A percentile compares a stretch with the other conserved stretches of the same genome.
These are phyloP conservation scores for Begonia fuchsioides DNA, from an alignment of 306 rosid genomes.

Conservation along the genomic window DNA sequence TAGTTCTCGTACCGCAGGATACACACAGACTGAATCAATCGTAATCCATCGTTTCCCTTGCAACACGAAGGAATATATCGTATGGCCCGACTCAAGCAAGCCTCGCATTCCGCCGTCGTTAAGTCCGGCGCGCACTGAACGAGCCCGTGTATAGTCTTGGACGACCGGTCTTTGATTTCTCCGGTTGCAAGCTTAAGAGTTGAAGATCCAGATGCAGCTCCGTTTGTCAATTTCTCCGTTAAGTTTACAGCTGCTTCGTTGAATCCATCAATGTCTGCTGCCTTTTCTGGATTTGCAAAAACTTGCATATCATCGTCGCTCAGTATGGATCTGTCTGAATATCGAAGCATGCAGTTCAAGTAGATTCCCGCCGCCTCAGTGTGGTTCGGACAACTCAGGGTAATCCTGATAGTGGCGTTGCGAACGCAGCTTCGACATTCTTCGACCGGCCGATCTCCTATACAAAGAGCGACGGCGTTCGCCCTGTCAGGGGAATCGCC, in stretches of 20 bases:
- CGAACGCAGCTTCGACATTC: conserved; percentile 26
- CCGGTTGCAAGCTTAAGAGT: background rate
- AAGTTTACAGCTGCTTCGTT: background rate
- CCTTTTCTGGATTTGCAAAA: background rate
- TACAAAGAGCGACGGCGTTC: conserved; percentile 23
- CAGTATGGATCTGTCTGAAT: conserved; percentile 18
- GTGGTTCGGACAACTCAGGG: conserved; percentile 14
- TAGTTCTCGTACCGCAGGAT: background rate
- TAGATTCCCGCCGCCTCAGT: conserved; percentile 37
- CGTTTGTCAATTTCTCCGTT: background rate
- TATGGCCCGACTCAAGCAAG: background rate
- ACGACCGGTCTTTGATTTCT: background rate
- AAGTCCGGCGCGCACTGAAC: conserved; percentile 22
- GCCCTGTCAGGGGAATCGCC: conserved; percentile 1
- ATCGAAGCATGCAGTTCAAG: conserved; percentile 28
- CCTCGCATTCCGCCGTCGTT: background rate
- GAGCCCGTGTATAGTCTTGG: conserved; percentile 2
- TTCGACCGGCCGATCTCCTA: conserved; percentile 23
- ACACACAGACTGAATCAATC: background rate
- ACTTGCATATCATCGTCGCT: background rate
- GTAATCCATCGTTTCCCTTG: conserved; percentile 1
- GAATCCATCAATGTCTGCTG: background rate
- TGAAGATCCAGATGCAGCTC: background rate
- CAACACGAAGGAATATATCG: conserved; percentile 1
- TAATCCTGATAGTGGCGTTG: conserved; percentile 14